These are phyloP conservation scores for Ophiosphaerella herpotricha DNA, from an alignment of 2,329 filamentous ascomycete genomes.

Conservation along the genomic window DNA sequence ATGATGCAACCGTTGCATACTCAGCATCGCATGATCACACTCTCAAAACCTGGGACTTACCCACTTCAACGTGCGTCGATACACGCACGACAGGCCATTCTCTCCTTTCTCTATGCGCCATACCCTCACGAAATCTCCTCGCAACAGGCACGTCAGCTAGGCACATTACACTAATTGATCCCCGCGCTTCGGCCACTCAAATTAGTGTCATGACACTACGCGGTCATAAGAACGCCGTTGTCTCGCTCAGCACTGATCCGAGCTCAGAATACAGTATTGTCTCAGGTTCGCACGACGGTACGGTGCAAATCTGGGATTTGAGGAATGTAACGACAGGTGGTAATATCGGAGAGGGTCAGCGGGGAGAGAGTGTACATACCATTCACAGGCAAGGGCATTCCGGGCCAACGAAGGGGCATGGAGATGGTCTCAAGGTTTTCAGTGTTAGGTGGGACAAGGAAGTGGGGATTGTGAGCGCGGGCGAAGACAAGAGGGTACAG, in stretches of 20 bases:
- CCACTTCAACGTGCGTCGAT: constrained; percentile 77
- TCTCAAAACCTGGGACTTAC: constrained; percentile 86
- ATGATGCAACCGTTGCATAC: constrained; percentile 87
- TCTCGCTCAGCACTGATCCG: constrained; percentile 62
- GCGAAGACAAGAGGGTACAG: constrained; percentile 94
- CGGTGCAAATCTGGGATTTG: constrained; percentile 92
- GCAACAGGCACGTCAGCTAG: constrained; percentile 81
- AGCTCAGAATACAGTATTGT: constrained; percentile 81
- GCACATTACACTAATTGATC: constrained; percentile 92
- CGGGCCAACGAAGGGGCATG: constrained; percentile 61
- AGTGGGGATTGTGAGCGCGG: constrained; percentile 86
- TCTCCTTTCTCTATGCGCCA: constrained; percentile 75
- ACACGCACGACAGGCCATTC: constrained; percentile 83
- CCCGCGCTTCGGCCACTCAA: constrained; percentile 73
- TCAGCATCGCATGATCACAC: constrained; percentile 90
- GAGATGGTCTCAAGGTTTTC: constrained; percentile 90
- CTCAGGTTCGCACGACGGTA: constrained; percentile 89
- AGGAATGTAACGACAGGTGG: constrained; percentile 67
- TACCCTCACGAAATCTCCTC: constrained; percentile 67
- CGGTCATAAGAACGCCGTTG: constrained; percentile 79
- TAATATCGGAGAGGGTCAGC: constrained; percentile 54
- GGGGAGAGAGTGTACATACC: constrained; percentile 74
- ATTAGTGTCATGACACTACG: constrained; percentile 88
- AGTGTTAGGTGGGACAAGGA: constrained; percentile 82
- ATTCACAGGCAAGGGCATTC: constrained; percentile 75